Evolutionary conservation across 1,284 basidiomycete species (phyloP), one percentile per base, ranked within the genome.

Genomic region (Apiotrichum akiyoshidainum): DNA sequence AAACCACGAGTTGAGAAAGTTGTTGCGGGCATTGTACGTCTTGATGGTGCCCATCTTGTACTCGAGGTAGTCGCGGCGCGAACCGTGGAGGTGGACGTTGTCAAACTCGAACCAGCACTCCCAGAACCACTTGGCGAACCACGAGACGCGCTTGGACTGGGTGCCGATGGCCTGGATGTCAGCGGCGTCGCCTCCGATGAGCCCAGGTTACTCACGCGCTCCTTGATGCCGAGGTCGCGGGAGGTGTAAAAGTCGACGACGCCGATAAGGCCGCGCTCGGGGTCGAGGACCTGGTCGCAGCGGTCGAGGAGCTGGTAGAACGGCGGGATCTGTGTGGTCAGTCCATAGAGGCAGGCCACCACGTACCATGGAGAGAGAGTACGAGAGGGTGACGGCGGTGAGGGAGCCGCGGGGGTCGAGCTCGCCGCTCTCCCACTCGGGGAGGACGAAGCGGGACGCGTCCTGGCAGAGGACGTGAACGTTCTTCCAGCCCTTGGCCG

Each of bases 201-300:
- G 26, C 26, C 3, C 26, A 31, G 26, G 26, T 31, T 44, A 58
- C 73, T 65, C 45, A 74, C 73, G 41, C 72, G 49, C 55, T 72
- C 73, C 58, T 84, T 85, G 83, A 84, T 48, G 76, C 81, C 67
- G 80, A 81, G 56, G 81, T 84, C 60, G 81, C 84, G 65, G 1
- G 88, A 86, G 1, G 88, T 88, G 74, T 90, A 91, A 70, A 91
- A 91, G 79, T 91, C 89, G 33, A 84, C 87, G 12, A 90, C 88
- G 42, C 84, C 83, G 34, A 90, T 77, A 3, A 91, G 71, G 46
- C 89, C 89, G 0, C 81, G 78, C 52, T 83, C 74, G 6, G 87
- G 85, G 63, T 85, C 83, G 26, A 91, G 81, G 34, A 89, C 82
- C 53, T 85, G 81, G 58, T 88, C 85, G 64, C 89, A 83, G 14